A percentile compares a stretch with the other conserved stretches of the same genome.
These are phyloP conservation scores for Verticillium dahliae DNA, from an alignment of 2,329 filamentous ascomycete genomes.

Conservation along the genomic window DNA sequence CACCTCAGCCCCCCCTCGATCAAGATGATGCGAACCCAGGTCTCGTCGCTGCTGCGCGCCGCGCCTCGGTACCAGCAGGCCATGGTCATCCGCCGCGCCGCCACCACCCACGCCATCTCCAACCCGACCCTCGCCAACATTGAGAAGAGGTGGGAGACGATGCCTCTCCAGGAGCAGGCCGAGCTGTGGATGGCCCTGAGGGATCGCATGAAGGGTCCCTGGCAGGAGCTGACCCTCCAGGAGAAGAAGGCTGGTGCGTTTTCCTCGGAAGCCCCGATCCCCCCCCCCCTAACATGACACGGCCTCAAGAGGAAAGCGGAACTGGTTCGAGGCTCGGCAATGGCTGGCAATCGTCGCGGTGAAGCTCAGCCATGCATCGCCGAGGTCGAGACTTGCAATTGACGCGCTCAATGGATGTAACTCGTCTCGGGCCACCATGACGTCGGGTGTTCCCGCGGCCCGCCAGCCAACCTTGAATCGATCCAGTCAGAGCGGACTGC, in stretches of 20 bases:
- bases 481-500: neutral
- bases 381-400: neutral
- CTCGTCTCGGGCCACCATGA: neutral
- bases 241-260: conserved; percentile 99
- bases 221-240: conserved; percentile 88
- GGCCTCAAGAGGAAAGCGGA: neutral
- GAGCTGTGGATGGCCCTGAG: conserved; percentile 98
- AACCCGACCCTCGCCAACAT: conserved; percentile 97
- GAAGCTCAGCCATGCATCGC: neutral
- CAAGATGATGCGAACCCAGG: conserved; percentile 50
- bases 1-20: conserved; percentile 9
- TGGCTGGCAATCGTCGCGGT: neutral
- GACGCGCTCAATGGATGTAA: conserved; percentile 3
- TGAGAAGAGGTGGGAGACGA: conserved; percentile 97
- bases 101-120: conserved; percentile 85
- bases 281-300: conserved; percentile 2
- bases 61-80: conserved; percentile 23
- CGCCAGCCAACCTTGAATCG: neutral
- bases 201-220: conserved; percentile 98
- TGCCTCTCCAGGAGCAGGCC: conserved; percentile 98
- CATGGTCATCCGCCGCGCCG: conserved; percentile 42
- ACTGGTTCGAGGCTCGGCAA: neutral
- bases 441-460: neutral
- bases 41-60: conserved; percentile 47
- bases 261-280: neutral